These are phyloP conservation scores for Uronychia binucleata DNA, from an alignment of 73 alveolate species.

Conservation along the genomic window DNA sequence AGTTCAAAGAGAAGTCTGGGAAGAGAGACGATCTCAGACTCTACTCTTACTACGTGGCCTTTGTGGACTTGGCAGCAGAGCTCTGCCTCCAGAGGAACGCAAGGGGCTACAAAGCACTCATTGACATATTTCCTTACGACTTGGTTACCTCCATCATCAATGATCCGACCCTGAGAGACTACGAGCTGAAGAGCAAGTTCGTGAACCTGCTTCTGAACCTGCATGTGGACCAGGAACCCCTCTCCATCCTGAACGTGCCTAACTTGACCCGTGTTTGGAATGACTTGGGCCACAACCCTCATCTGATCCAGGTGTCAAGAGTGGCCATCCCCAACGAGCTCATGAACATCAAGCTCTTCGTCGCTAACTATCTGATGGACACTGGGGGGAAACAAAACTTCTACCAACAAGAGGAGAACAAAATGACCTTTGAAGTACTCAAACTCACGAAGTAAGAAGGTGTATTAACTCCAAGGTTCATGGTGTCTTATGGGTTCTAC, in stretches of 20 bases:
- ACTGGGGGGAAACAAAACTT: conserved; percentile 23
- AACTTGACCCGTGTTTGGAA: conserved; percentile 15
- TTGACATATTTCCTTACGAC: conserved; percentile 5
- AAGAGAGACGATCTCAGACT: conserved; percentile 40
- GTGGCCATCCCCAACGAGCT: conserved; percentile 20
- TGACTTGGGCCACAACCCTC: not conserved
- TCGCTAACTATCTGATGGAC: conserved; percentile 5
- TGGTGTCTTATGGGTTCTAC: conserved; percentile 52
- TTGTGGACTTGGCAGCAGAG: conserved; percentile 60
- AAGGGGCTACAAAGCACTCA: not conserved
- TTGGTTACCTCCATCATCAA: not conserved
- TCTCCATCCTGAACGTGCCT: conserved; percentile 18
- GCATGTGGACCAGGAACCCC: conserved; percentile 33
- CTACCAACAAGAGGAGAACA: conserved; percentile 22
- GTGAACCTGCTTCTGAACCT: conserved; percentile 6
- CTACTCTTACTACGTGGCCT: conserved; percentile 47
- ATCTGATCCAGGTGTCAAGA: conserved; percentile 15
- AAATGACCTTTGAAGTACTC: conserved; percentile 32
- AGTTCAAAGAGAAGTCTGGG: conserved; percentile 21
- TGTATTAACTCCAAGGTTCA: not conserved
- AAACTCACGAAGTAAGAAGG: conserved; percentile 14
- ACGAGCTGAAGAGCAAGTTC: conserved; percentile 12
- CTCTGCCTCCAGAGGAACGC: conserved; percentile 33
- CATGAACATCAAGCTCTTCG: conserved; percentile 9
- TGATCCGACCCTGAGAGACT: conserved; percentile 4